Evolutionary conservation across 2,329 filamentous ascomycete species (phyloP), one percentile per base, ranked within the genome.

Genomic region (Cercospora sp.): DNA sequence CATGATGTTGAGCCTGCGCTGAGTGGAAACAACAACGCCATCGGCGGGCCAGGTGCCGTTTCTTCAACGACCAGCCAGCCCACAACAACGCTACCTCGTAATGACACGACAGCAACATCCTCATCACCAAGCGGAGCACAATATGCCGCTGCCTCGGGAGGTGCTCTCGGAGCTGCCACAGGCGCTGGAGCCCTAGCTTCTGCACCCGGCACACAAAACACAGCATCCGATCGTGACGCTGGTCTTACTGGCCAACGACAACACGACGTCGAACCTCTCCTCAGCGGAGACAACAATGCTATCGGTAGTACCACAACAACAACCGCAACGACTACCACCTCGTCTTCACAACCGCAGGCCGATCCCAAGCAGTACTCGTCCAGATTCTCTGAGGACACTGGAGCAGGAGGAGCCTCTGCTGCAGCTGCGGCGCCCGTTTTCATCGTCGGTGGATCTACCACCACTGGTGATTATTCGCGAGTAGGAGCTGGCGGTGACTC

Each of bases 371-470:
- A 26, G 13, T 28, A 28, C 1, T 55, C 48, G 48, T 55, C 48
- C 48, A 55, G 26, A 55, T 55, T 55, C 12, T 55, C 48, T 23
- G 48, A 55, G 5, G 26, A 30, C 5, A 55, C 48, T 5, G 48
- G 26, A 8, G 12, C 78, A 0, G 78, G 74, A 57, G 77, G 78
- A 65, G 80, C 80, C 13, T 73, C 74, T 62, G 79, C 79, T 2
- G 64, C 71, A 9, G 79, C 79, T 16, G 80, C 48, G 2, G 48
- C 48, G 5, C 48, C 48, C 4, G 48, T 12, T 10, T 16, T 36
- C 8, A 4, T 31, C 30, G 31, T 23, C 28, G 28, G 28, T 2
- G 55, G 55, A 4, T 31, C 31, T 5, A 36, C 28, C 2, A 36
- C 48, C 3, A 55, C 48, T 2, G 48, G 48, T 2, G 48, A 55